A percentile compares a stretch with the other conserved stretches of the same genome.
Conservation (phyloP, 2,329 filamentous ascomycete genomes). For the Claviceps humidiphila region DNA sequence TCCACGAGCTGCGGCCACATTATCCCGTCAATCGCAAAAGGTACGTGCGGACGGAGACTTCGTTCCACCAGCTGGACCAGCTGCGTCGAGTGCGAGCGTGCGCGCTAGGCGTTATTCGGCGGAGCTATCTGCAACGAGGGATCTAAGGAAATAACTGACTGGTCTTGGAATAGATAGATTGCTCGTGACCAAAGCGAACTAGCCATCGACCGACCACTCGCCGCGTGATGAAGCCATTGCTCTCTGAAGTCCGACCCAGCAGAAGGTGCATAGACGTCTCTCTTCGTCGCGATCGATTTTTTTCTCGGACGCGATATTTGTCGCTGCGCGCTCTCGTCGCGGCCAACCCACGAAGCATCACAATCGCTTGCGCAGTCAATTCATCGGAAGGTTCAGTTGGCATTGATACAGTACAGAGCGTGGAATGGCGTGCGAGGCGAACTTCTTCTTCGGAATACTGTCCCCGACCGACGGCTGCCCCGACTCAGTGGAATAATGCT, state of each 20-base stretch:
- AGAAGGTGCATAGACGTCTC: background rate
- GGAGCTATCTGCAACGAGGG: background rate
- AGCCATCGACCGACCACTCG: background rate
- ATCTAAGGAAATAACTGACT: background rate
- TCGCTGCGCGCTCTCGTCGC: background rate
- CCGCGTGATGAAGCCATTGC: background rate
- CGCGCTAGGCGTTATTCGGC: background rate
- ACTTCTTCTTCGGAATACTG: background rate
- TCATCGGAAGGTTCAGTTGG: background rate
- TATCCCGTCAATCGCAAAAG: background rate
- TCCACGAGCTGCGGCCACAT: background rate
- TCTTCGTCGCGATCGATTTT: background rate
- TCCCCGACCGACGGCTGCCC: background rate
- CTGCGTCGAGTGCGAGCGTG: background rate
- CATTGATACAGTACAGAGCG: background rate
- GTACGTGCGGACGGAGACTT: background rate
- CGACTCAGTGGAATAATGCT: conserved; percentile 2
- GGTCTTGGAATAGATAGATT: background rate
- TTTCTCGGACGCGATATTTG: background rate
- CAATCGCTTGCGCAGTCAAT: background rate
- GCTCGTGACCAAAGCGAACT: background rate
- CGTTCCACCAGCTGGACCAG: background rate
- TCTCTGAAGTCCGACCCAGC: background rate
- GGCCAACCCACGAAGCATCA: background rate
- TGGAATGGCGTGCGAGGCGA: background rate